These are phyloP conservation scores for Eimeria necatrix DNA, from an alignment of 169 alveolate species.

Conservation along the genomic window DNA sequence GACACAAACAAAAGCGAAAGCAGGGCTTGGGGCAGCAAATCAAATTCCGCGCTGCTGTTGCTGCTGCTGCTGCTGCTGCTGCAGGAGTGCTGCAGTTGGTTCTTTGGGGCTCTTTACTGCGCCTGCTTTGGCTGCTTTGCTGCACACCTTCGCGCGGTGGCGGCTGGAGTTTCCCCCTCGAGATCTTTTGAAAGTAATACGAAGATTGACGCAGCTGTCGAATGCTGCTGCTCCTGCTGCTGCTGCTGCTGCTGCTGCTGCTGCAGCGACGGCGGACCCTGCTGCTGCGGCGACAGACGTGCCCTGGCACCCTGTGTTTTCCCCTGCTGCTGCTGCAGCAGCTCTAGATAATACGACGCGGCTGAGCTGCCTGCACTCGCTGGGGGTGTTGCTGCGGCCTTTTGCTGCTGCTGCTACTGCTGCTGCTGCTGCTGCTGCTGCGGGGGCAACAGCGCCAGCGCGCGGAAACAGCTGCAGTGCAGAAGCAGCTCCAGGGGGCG, in stretches of 20 bases:
- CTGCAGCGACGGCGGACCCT: background rate
- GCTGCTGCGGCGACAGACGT: background rate
- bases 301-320: conserved; percentile 40
- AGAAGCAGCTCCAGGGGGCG: background rate
- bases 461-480: too few relatives aligned
- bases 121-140: conserved; percentile 22
- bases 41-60: too few relatives aligned
- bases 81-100: background rate
- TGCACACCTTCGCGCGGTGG: conserved; percentile 57
- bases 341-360: conserved; percentile 40
- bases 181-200: background rate
- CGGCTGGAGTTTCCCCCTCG: background rate
- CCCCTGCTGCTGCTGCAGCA: background rate
- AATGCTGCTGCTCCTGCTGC: background rate
- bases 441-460: background rate
- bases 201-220: conserved; percentile 31
- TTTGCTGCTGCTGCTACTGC: conserved; percentile 30
- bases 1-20: background rate
- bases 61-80: background rate
- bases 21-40: background rate
- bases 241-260: background rate
- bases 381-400: conserved; percentile 53
- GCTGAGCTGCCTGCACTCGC: conserved; percentile 58
- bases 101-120: background rate
- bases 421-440: background rate